Evolutionary conservation across 306 rosid genomes (phyloP).

Genomic region (Gastrolobium villosum): DNA sequence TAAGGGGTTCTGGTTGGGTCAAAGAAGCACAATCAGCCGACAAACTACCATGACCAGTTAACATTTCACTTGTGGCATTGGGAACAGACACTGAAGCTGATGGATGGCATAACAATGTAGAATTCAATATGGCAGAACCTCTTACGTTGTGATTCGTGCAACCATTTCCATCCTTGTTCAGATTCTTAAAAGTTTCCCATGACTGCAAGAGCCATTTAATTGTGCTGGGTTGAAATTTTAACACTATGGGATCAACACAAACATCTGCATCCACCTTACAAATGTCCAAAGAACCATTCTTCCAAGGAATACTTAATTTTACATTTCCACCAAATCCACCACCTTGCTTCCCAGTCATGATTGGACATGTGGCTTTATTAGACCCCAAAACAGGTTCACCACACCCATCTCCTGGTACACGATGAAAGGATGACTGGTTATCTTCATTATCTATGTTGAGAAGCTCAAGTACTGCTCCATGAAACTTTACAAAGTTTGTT

Average conservation of each 20-base stretch:
- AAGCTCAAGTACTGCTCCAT: constrained; percentile 79
- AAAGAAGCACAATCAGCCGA: constrained; percentile 52
- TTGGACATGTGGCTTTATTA: constrained; percentile 60
- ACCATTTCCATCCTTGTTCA: constrained; percentile 58
- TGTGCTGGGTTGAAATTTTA: constrained; percentile 84
- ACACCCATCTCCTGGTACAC: constrained; percentile 48
- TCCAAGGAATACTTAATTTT: constrained; percentile 91
- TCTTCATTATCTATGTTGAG: constrained; percentile 69
- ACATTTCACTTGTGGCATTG: constrained; percentile 45
- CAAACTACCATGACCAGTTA: constrained; percentile 52
- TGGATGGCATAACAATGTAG: constrained; percentile 52
- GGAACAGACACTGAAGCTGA: constrained; percentile 53
- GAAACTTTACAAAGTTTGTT: constrained; percentile 85
- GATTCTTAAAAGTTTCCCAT: constrained; percentile 67
- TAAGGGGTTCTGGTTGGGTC: constrained; percentile 52
- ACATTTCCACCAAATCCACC: constrained; percentile 92
- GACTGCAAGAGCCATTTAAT: constrained; percentile 70
- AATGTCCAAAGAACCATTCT: constrained; percentile 91
- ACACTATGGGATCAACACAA: constrained; percentile 74
- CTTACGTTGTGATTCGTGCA: constrained; percentile 46
- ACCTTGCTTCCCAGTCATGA: constrained; percentile 76
- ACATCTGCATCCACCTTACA: constrained; percentile 85
- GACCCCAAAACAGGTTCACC: constrained; percentile 58
- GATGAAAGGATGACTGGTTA: constrained; percentile 40
- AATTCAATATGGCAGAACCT: constrained; percentile 57